Evolutionary conservation across 352 stramenopile species (phyloP), one percentile per base, ranked within the genome.

Genomic region (Pythium volutum): DNA sequence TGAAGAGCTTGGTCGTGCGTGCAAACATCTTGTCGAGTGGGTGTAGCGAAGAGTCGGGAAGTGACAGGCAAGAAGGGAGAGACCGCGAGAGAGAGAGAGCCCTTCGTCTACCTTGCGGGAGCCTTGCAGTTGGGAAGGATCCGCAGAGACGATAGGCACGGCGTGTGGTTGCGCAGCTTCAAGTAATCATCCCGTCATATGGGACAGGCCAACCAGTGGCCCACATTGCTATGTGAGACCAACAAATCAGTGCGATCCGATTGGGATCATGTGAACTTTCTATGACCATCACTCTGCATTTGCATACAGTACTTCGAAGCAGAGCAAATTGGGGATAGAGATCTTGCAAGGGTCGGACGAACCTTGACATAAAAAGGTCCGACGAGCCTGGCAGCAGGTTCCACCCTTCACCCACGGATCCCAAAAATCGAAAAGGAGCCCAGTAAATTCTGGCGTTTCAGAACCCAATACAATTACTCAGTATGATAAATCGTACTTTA

Each of bases 1-100:
- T 48, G 43, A 71, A 74, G 62, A 79, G 38, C 56, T 73, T 68
- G 51, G 60, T 76, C 25, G 10, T 67, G 29, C 51, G 29, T 10
- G 49, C n/a, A 18, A 55, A 29, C 49, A 55, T 55, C 26, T n/a
- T n/a, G n/a, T n/a, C n/a, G n/a, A n/a, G 9, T 26, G 38, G 29
- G 31, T 47, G 29, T 27, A 7, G 41, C 9, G 26, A 22, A 33
- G 43, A 26, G 23, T 27, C 43, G 10, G 33, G 43, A 50, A 50
- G 43, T 50, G 43, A 43, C 36, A 3, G 53, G 15, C 29, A 10
- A 20, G 53, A 38, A 15, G 36, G n/a, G n/a, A n/a, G 25, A 49
- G 38, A 56, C 3, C 2, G 43, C 23, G 46, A 34, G 27, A 22
- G 31, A 27, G 31, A 25, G 41, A 43, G n/a, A 18, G 55, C 26